phyloP scores from a whole-genome alignment of 2,329 filamentous ascomycete species.

The Epichloe aotearoae region DNA sequence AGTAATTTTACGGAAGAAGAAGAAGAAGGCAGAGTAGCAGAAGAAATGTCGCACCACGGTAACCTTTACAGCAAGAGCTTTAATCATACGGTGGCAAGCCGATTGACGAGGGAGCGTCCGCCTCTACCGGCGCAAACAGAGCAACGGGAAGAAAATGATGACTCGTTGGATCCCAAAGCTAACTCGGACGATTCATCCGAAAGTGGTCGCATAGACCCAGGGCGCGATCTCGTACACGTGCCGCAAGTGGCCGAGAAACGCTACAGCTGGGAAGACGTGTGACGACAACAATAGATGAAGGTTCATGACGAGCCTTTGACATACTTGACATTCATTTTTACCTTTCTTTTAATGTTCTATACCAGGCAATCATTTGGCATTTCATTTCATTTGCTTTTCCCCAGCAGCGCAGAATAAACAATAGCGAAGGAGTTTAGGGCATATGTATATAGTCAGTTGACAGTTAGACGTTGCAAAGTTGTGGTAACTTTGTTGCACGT shows the following conservation, averaged over 20 bases:
- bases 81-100: neutral
- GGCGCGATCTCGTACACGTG: constrained; percentile 34
- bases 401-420: neutral
- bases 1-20: constrained; percentile 46
- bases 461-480: neutral
- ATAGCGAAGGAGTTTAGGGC: constrained; percentile 11
- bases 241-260: constrained; percentile 35
- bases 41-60: constrained; percentile 15
- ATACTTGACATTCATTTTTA: neutral
- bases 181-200: neutral
- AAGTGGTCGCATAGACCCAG: constrained; percentile 27
- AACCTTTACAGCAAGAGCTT: constrained; percentile 5
- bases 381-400: constrained; percentile 1
- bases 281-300: constrained; percentile 5
- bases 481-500: neutral
- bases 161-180: neutral
- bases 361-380: constrained; percentile 3
- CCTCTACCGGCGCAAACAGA: neutral
- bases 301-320: neutral
- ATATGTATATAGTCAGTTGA: neutral
- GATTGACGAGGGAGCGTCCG: neutral
- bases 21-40: constrained; percentile 31
- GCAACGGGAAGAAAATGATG: neutral
- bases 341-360: neutral
- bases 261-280: constrained; percentile 37